Percentiles rank a stretch among this genome's conserved stretches.
Conservation (phyloP, 2,329 filamentous ascomycete species). For the Talaromyces sp. region DNA sequence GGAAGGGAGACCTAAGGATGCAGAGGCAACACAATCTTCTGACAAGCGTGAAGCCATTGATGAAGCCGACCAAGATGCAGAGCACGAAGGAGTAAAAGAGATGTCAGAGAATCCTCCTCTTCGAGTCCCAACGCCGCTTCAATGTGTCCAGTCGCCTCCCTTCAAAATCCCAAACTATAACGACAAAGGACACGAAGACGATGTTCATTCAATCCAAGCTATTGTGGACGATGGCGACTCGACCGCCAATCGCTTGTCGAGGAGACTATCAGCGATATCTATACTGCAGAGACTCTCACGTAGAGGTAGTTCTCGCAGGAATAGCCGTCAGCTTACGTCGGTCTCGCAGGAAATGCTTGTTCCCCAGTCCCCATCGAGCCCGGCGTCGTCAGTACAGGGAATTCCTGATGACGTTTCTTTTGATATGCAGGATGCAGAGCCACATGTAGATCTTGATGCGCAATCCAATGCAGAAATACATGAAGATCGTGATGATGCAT, state of each 20-base stretch:
- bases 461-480: not conserved
- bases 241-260: constrained; percentile 21
- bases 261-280: constrained; percentile 24
- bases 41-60: not conserved
- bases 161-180: constrained; percentile 17
- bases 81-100: not conserved
- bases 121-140: not conserved
- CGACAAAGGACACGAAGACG: constrained; percentile 23
- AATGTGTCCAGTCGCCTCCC: constrained; percentile 10
- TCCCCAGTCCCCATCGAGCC: constrained; percentile 11
- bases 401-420: constrained; percentile 16
- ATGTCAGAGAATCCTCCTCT: not conserved
- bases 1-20: not conserved
- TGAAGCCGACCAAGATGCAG: not conserved
- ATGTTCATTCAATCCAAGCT: constrained; percentile 61
- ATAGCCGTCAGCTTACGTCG: constrained; percentile 11
- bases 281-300: constrained; percentile 20
- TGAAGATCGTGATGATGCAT: not conserved
- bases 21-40: not conserved
- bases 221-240: constrained; percentile 43
- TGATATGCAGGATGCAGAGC: not conserved
- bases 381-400: constrained; percentile 20
- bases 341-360: constrained; percentile 35
- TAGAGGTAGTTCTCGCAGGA: constrained; percentile 12
- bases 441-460: not conserved